Percentiles rank a stretch among this genome's conserved stretches.
Conservation (phyloP, 2,329 filamentous ascomycete genomes). For the Cladophialophora psammophila region DNA sequence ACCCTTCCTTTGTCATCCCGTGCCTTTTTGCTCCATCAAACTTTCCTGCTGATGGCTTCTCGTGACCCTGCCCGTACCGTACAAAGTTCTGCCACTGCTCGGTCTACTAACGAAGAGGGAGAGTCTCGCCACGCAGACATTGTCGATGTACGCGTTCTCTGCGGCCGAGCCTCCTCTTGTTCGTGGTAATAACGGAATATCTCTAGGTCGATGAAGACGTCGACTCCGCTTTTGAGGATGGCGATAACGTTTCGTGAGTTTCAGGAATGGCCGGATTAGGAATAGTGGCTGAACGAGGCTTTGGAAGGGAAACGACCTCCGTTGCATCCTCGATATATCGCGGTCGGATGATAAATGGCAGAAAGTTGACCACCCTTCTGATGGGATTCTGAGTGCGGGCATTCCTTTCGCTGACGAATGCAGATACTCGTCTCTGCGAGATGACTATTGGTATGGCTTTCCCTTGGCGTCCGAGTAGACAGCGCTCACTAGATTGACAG, state of each 20-base stretch:
- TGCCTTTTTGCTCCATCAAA: background rate
- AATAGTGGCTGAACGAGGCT: slow-evolving; percentile 6
- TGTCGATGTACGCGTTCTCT: slow-evolving; percentile 2
- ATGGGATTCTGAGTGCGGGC: background rate
- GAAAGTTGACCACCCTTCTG: slow-evolving; percentile 17
- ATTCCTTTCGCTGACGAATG: background rate
- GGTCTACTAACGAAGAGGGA: background rate
- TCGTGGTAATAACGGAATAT: background rate
- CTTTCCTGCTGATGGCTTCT: background rate
- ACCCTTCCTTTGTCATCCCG: background rate
- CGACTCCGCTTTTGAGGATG: slow-evolving; percentile 27
- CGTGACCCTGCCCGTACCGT: background rate
- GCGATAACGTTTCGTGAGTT: slow-evolving; percentile 26
- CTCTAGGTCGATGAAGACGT: slow-evolving; percentile 20
- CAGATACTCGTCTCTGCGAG: slow-evolving; percentile 39
- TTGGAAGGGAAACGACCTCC: slow-evolving; percentile 41
- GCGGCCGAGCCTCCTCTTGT: background rate
- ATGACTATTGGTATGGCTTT: slow-evolving; percentile 34
- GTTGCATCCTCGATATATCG: slow-evolving; percentile 40
- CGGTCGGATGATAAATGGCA: slow-evolving; percentile 41
- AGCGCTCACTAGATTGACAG: slow-evolving; percentile 6
- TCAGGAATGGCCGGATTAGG: background rate
- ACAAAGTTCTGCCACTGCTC: background rate
- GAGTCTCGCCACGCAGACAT: background rate
- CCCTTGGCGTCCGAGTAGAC: background rate